Evolutionary conservation across 129 eudicot genomes (phyloP).

Genomic region (Helichrysum umbraculigerum): DNA sequence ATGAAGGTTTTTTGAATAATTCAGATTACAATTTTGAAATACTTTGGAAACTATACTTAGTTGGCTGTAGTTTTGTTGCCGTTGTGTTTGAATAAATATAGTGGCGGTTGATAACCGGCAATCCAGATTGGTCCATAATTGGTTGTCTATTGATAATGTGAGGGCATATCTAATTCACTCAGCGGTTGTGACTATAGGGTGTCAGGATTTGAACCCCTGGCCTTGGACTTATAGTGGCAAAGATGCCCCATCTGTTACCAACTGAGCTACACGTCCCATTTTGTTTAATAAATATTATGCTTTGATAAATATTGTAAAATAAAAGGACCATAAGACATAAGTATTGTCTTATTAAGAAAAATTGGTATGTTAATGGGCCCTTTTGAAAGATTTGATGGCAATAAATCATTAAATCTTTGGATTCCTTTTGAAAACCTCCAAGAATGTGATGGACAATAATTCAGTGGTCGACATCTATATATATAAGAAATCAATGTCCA

Average conservation of each 20-base stretch:
- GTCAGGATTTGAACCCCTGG: no score
- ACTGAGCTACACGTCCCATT: no score
- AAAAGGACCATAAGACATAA: neutral
- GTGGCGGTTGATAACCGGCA: no score
- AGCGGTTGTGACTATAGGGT: no score
- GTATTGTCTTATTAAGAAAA: slow-evolving; percentile 20
- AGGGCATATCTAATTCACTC: no score
- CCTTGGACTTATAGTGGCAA: no score
- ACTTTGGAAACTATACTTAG: neutral
- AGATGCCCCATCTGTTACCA: no score
- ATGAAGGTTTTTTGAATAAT: no score
- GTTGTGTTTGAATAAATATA: neutral
- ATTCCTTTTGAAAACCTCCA: slow-evolving; percentile 28
- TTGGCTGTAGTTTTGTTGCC: neutral
- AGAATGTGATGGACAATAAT: slow-evolving; percentile 24
- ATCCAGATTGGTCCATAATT: no score
- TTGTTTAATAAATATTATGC: no score
- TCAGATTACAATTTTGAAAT: neutral
- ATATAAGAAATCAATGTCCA: neutral
- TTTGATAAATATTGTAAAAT: no score
- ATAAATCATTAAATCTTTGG: slow-evolving; percentile 24
- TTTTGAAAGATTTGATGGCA: slow-evolving; percentile 14
- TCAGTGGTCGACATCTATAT: slow-evolving; percentile 21
- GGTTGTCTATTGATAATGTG: no score
- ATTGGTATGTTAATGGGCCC: slow-evolving; percentile 16